These are phyloP conservation scores for Mimosa bimucronata DNA, from an alignment of 306 rosid genomes.

Conservation along the genomic window DNA sequence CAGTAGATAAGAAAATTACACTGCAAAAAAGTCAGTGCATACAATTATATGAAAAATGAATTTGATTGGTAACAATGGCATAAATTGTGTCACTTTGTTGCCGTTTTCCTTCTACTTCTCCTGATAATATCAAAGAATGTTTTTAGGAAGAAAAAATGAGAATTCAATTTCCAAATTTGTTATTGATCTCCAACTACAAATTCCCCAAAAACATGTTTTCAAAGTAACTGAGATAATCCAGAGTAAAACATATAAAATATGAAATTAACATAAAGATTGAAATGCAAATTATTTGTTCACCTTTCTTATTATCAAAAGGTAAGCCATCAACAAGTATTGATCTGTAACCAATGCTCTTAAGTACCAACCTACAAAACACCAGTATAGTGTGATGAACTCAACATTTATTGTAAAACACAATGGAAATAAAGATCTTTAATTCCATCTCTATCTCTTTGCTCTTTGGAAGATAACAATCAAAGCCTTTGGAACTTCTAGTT, in stretches of 20 bases:
- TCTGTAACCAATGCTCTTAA: conserved; percentile 96
- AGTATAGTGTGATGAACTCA: conserved; percentile 30
- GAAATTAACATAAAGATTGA: conserved; percentile 2
- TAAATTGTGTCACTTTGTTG: neutral
- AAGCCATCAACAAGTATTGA: conserved; percentile 83
- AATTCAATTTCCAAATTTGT: conserved; percentile 4
- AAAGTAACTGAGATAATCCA: conserved; percentile 9
- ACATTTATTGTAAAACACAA: conserved; percentile 19
- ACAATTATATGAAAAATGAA: conserved; percentile 27
- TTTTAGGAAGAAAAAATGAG: neutral
- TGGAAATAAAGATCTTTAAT: conserved; percentile 14
- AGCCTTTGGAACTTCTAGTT: conserved; percentile 20
- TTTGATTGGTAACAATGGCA: neutral
- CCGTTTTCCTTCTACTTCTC: neutral
- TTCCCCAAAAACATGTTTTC: conserved; percentile 23
- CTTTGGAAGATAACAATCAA: conserved; percentile 8
- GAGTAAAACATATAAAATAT: conserved; percentile 15
- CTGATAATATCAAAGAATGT: neutral
- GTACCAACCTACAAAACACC: conserved; percentile 66
- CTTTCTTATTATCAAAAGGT: conserved; percentile 82
- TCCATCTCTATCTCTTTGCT: conserved; percentile 12
- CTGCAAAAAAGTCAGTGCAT: conserved; percentile 12
- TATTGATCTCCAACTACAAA: conserved; percentile 1
- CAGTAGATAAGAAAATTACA: too few species aligned
- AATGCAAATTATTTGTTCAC: conserved; percentile 42